phyloP scores from a whole-genome alignment of 2,329 filamentous ascomycete genomes.

The Aureobasidium lini region DNA sequence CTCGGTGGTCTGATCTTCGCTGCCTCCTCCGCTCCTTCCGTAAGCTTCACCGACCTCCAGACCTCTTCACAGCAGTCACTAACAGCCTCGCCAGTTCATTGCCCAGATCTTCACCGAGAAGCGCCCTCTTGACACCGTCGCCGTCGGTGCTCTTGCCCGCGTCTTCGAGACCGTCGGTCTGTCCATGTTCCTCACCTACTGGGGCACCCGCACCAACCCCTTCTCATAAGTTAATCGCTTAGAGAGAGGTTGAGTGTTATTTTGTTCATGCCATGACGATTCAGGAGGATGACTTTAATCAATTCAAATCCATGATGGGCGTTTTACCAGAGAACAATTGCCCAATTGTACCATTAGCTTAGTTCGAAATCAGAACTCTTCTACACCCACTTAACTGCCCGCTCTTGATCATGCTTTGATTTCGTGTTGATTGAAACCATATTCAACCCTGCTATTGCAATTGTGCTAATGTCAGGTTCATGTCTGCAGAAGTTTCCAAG shows the following conservation, averaged over 20 bases:
- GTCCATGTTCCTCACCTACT: conserved; percentile 89
- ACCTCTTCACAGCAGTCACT: conserved; percentile 16
- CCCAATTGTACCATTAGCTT: conserved; percentile 12
- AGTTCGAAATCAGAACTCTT: conserved; percentile 11
- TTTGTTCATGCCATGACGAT: conserved; percentile 14
- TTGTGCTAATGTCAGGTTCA: too few species aligned
- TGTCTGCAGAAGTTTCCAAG: too few species aligned
- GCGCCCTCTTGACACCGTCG: conserved; percentile 82
- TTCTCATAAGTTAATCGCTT: conserved; percentile 57
- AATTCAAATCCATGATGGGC: conserved; percentile 2
- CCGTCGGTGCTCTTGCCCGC: conserved; percentile 75
- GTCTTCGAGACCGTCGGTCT: conserved; percentile 89
- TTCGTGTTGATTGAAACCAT: neutral
- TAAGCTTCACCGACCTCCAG: conserved; percentile 42
- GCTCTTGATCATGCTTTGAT: neutral
- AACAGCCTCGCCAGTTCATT: conserved; percentile 56
- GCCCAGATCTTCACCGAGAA: conserved; percentile 84
- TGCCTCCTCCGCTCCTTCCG: conserved; percentile 77
- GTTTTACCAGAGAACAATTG: conserved; percentile 11
- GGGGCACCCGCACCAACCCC: conserved; percentile 90
- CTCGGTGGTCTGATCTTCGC: conserved; percentile 86
- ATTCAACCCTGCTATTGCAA: too few species aligned
- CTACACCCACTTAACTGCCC: neutral
- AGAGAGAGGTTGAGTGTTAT: conserved; percentile 3
- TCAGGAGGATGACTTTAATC: conserved; percentile 12